A percentile compares a stretch with the other conserved stretches of the same genome.
These are phyloP conservation scores for Hordeum pubiflorum DNA, from an alignment of 202 grass and related monocot genomes.

Conservation along the genomic window DNA sequence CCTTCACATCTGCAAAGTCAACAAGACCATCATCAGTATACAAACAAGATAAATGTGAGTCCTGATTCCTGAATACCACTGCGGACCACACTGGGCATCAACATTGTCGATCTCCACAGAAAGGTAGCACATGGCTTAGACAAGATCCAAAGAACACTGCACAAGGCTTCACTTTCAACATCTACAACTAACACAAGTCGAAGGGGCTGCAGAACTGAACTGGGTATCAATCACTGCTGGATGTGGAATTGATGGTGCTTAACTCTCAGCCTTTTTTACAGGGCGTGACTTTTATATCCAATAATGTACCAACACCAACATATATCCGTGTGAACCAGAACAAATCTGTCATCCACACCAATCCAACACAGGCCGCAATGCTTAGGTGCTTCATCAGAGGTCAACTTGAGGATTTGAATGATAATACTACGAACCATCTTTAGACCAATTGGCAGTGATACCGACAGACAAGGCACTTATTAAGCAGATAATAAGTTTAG, in stretches of 20 bases:
- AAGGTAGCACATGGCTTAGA: constrained; percentile 37
- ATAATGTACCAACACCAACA: constrained; percentile 11
- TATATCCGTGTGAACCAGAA: constrained; percentile 22
- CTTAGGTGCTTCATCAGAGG: constrained; percentile 61
- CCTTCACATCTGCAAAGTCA: constrained; percentile 90
- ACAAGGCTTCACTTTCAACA: constrained; percentile 17
- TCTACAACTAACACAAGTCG: constrained; percentile 43
- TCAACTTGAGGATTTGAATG: constrained; percentile 30
- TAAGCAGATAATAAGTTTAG: neutral
- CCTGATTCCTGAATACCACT: constrained; percentile 37
- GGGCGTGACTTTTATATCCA: constrained; percentile 27
- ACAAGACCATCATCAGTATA: constrained; percentile 19
- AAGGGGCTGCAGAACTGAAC: constrained; percentile 81
- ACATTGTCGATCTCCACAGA: constrained; percentile 42
- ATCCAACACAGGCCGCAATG: constrained; percentile 52
- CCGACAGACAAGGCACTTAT: constrained; percentile 20
- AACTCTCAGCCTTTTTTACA: constrained; percentile 33
- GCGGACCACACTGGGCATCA: constrained; percentile 34
- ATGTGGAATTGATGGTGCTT: constrained; percentile 80
- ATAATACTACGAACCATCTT: constrained; percentile 35
- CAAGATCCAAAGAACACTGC: constrained; percentile 30
- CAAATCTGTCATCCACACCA: constrained; percentile 30
- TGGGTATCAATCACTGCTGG: constrained; percentile 46
- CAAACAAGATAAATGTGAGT: neutral
- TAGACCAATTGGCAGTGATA: constrained; percentile 59